Conservation (phyloP, 768 basidiomycete species). For the Leccinum aurantiacum region DNA sequence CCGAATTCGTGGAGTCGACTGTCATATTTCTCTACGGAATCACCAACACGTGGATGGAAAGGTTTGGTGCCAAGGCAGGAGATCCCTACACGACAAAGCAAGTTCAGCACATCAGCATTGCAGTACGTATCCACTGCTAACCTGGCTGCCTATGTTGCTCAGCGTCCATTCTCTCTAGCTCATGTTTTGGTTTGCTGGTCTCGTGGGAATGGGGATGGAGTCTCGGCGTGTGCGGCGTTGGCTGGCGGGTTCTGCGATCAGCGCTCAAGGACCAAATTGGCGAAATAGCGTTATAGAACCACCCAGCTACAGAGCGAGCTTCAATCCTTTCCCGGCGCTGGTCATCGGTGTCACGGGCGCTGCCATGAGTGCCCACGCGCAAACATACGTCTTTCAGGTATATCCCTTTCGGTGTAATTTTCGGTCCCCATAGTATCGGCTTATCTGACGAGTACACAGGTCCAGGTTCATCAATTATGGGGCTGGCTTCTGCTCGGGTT, state of each 20-base stretch:
- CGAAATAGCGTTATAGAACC: constrained; percentile 55
- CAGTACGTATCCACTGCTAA: constrained; percentile 45
- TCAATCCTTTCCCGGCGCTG: constrained; percentile 91
- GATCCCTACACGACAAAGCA: constrained; percentile 89
- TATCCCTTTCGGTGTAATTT: neutral
- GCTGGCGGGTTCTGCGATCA: constrained; percentile 60
- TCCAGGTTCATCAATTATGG: constrained; percentile 91
- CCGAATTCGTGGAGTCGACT: constrained; percentile 75
- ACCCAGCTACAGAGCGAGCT: constrained; percentile 69
- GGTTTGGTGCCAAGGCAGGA: constrained; percentile 79
- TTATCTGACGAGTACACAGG: constrained; percentile 40
- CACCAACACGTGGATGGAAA: constrained; percentile 97
- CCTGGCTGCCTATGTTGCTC: neutral
- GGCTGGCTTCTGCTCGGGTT: constrained; percentile 81
- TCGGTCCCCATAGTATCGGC: neutral
- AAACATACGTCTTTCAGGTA: constrained; percentile 87
- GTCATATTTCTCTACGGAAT: constrained; percentile 88
- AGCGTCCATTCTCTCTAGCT: constrained; percentile 38
- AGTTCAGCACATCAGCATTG: constrained; percentile 92
- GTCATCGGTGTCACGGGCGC: constrained; percentile 92
- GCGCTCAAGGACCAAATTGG: constrained; percentile 29
- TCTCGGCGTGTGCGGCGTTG: constrained; percentile 70
- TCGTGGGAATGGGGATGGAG: constrained; percentile 88
- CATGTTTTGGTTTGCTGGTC: constrained; percentile 95
- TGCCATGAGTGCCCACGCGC: constrained; percentile 91